A percentile compares a stretch with the other conserved stretches of the same genome.
Evolutionary conservation across 2,329 filamentous ascomycete genomes (phyloP).

Genomic region (Diplocarpon mali): DNA sequence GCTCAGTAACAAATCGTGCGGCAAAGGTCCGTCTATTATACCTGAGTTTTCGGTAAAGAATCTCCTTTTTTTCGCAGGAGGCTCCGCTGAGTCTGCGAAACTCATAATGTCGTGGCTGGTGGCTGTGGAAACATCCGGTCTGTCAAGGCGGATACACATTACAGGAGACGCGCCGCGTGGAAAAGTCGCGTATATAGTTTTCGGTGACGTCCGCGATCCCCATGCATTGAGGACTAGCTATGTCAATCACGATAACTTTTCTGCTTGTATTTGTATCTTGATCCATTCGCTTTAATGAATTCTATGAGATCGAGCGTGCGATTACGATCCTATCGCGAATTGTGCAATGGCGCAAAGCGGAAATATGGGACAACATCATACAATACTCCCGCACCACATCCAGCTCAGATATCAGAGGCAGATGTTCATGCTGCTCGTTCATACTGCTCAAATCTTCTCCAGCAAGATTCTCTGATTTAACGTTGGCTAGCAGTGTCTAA

Average conservation of each 20-base stretch:
- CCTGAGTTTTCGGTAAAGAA: constrained; percentile 33
- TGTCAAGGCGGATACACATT: constrained; percentile 11
- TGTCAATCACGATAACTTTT: not conserved
- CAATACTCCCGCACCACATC: constrained; percentile 24
- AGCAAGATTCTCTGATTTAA: constrained; percentile 17
- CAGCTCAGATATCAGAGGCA: constrained; percentile 24
- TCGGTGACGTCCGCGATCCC: constrained; percentile 5
- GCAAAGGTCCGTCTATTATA: constrained; percentile 15
- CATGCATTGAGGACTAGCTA: not conserved
- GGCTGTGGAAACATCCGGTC: constrained; percentile 7
- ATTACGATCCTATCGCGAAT: constrained; percentile 13
- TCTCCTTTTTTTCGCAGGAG: constrained; percentile 36
- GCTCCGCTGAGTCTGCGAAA: constrained; percentile 30
- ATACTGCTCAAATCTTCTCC: constrained; percentile 28
- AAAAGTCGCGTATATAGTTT: constrained; percentile 12
- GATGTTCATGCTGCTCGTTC: constrained; percentile 26
- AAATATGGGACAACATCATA: constrained; percentile 26
- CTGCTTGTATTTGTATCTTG: constrained; percentile 10
- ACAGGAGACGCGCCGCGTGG: constrained; percentile 12
- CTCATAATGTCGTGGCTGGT: constrained; percentile 25
- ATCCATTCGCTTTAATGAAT: constrained; percentile 19
- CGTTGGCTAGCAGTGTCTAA: constrained; percentile 10
- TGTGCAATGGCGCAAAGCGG: constrained; percentile 11
- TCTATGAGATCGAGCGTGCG: constrained; percentile 17
- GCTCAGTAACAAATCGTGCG: constrained; percentile 14